Conservation (phyloP, 495 filamentous ascomycete genomes). For the Trichoderma reesei region DNA sequence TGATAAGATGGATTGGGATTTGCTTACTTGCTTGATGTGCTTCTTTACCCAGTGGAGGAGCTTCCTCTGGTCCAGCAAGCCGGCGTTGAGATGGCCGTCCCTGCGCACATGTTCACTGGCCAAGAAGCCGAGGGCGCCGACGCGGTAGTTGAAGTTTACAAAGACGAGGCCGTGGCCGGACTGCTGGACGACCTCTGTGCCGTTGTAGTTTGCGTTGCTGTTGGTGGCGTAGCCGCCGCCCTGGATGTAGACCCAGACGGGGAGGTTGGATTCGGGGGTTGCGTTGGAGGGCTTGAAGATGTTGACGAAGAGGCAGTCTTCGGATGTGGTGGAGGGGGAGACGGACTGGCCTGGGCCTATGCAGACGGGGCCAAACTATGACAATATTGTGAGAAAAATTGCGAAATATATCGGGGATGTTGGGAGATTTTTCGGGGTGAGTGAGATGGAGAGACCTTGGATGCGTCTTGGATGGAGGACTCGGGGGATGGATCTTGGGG, state of each 20-base stretch:
- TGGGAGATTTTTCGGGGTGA: not conserved
- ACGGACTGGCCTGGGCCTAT: constrained; percentile 37
- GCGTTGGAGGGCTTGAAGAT: constrained; percentile 58
- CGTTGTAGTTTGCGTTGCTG: constrained; percentile 59
- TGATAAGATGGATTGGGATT: no score
- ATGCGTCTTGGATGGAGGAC: constrained; percentile 18
- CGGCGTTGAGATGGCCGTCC: constrained; percentile 54
- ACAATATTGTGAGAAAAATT: not conserved
- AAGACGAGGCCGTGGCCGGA: constrained; percentile 53
- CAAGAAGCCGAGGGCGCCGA: constrained; percentile 65
- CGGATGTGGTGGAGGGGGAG: constrained; percentile 33
- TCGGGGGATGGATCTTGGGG: constrained; percentile 23
- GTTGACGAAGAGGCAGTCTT: constrained; percentile 70
- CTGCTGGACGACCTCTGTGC: constrained; percentile 47
- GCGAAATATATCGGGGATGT: no score
- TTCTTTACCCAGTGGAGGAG: constrained; percentile 60
- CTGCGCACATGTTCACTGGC: constrained; percentile 48
- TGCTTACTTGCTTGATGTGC: constrained; percentile 48
- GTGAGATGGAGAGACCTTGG: constrained; percentile 14
- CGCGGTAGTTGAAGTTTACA: constrained; percentile 66
- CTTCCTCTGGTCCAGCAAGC: constrained; percentile 60
- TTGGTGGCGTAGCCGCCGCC: constrained; percentile 60
- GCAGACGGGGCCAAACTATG: constrained; percentile 39
- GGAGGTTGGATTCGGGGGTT: constrained; percentile 38
- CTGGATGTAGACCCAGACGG: constrained; percentile 66